Percentiles rank a stretch among this genome's conserved stretches.
Conservation (phyloP, 306 rosid species). For the Gastrolobium bilobum region DNA sequence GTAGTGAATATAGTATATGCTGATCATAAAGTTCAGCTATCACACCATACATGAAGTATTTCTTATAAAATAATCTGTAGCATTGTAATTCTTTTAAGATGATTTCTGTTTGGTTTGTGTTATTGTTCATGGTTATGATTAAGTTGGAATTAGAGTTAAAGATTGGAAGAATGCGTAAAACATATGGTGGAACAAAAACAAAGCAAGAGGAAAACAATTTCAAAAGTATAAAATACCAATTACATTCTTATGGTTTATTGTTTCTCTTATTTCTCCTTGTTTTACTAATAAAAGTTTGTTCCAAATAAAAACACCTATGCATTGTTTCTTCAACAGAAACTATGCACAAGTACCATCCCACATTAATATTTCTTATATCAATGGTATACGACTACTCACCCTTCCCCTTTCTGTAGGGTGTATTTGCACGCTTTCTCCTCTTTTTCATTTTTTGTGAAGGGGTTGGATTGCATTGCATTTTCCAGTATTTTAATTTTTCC, state of each 20-base stretch:
- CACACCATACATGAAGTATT: background rate
- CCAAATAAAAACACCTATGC: background rate
- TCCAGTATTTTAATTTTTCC: conserved; percentile 36
- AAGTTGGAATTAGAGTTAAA: conserved; percentile 28
- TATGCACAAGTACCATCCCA: background rate
- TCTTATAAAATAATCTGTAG: background rate
- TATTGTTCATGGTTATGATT: background rate
- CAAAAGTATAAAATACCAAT: background rate
- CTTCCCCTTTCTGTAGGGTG: background rate
- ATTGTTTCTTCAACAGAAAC: conserved; percentile 25
- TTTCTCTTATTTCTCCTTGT: conserved; percentile 25
- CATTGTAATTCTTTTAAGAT: conserved; percentile 19
- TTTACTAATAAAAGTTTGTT: conserved; percentile 5
- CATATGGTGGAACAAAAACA: background rate
- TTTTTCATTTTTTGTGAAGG: background rate
- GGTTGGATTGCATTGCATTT: background rate
- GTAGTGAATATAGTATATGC: background rate
- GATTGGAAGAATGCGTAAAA: background rate
- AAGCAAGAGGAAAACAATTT: background rate
- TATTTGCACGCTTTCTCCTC: background rate
- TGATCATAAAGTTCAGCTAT: conserved; percentile 17
- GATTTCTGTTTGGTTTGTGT: conserved; percentile 16
- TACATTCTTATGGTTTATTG: conserved; percentile 34
- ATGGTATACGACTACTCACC: background rate
- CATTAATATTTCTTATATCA: conserved; percentile 20